phyloP scores from a whole-genome alignment of 148 eudicot genomes.

The Vaccinium myrtillus region DNA sequence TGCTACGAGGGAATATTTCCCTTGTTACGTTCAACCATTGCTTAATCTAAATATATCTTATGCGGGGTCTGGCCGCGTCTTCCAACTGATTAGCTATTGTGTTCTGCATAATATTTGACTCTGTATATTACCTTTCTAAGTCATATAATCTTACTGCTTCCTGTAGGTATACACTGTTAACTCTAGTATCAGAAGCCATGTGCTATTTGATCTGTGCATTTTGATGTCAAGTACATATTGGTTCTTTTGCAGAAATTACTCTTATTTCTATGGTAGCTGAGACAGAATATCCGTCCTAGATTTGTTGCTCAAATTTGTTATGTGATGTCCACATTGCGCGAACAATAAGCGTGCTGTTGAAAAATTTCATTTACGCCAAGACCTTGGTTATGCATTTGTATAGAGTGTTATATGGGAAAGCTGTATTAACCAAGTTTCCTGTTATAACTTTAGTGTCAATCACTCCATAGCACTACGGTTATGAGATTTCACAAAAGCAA shows the following conservation, averaged over 20 bases:
- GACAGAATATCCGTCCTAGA: background rate
- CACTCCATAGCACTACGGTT: constrained; percentile 36
- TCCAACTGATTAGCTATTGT: background rate
- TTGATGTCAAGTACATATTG: constrained; percentile 75
- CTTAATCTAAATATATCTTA: background rate
- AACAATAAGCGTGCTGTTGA: background rate
- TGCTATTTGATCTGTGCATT: constrained; percentile 94
- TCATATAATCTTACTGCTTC: constrained; percentile 2
- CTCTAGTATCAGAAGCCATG: constrained; percentile 91
- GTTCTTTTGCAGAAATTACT: background rate
- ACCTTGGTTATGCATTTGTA: too few species aligned
- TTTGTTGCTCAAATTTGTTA: background rate
- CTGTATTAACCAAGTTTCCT: too few species aligned
- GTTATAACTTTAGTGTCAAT: background rate
- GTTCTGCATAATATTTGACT: background rate
- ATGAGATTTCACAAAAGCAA: constrained; percentile 21
- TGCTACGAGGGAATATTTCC: background rate
- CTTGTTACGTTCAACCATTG: background rate
- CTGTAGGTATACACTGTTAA: constrained; percentile 84
- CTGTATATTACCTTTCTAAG: background rate
- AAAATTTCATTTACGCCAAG: background rate
- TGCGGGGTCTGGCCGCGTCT: background rate
- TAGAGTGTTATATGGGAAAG: too few species aligned
- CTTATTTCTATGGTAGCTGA: background rate
- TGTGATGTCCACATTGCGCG: background rate